phyloP scores from a whole-genome alignment of 1,139 yeast species.

The Candida pseudoviswanathii region DNA sequence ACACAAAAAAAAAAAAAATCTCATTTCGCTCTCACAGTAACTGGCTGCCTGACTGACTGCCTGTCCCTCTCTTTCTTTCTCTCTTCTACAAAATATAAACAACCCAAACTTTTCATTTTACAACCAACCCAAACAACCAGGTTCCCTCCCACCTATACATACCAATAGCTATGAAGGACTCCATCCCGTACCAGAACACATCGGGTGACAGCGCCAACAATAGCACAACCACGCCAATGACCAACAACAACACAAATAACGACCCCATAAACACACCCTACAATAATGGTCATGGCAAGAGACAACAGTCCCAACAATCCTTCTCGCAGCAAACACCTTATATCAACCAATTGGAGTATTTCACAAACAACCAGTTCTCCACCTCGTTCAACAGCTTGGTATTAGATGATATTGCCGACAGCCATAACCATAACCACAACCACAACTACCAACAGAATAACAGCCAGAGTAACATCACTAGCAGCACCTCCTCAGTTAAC shows the following conservation, averaged over 20 bases:
- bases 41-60: neutral
- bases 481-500: neutral
- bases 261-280: slow-evolving; percentile 7
- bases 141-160: neutral
- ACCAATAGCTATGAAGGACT: slow-evolving; percentile 2
- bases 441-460: neutral
- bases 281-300: slow-evolving; percentile 2
- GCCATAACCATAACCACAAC: neutral
- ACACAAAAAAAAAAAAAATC: neutral
- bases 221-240: slow-evolving; percentile 6
- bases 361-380: slow-evolving; percentile 45
- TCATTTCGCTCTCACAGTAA: neutral
- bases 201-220: neutral
- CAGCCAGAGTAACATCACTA: neutral
- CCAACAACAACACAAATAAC: slow-evolving; percentile 2
- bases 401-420: slow-evolving; percentile 31
- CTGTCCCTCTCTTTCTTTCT: neutral
- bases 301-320: slow-evolving; percentile 2
- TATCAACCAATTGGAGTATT: slow-evolving; percentile 32
- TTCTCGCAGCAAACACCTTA: slow-evolving; percentile 13
- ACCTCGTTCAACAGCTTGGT: slow-evolving; percentile 49
- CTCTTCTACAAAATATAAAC: slow-evolving; percentile 4
- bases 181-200: slow-evolving; percentile 5
- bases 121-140: slow-evolving; percentile 4
- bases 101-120: slow-evolving; percentile 5